phyloP scores from a whole-genome alignment of 371 early-diverging fungal species.

The Mucor lusitanicus region DNA sequence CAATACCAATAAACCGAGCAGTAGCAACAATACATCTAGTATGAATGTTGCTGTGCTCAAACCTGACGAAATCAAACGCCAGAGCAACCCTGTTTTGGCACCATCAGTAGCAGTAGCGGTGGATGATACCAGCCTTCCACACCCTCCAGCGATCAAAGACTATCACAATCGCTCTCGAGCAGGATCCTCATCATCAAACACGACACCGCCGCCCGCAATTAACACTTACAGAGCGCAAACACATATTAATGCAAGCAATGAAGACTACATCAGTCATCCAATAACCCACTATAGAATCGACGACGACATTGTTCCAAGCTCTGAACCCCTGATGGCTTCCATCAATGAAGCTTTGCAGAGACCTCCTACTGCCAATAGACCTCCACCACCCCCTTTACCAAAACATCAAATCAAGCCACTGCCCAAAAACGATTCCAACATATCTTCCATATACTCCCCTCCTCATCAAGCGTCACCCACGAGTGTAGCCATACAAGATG shows the following conservation, averaged over 20 bases:
- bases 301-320: conserved; percentile 4
- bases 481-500: neutral
- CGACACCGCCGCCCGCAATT: neutral
- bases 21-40: neutral
- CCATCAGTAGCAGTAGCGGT: neutral
- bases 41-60: neutral
- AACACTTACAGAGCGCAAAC: neutral
- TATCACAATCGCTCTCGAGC: neutral
- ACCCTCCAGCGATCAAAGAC: neutral
- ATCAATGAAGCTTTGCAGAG: neutral
- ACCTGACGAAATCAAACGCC: conserved; percentile 8
- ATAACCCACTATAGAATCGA: conserved; percentile 1
- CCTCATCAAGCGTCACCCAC: conserved; percentile 14
- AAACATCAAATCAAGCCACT: conserved; percentile 1
- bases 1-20: neutral
- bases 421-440: neutral
- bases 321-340: conserved; percentile 3
- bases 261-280: neutral
- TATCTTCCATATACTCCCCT: conserved; percentile 12
- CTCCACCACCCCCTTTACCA: conserved; percentile 16
- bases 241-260: neutral
- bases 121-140: neutral
- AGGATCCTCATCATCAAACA: neutral
- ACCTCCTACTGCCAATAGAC: neutral
- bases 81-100: neutral